Evolutionary conservation across 495 filamentous ascomycete genomes (phyloP), one percentile per base, ranked within the genome.

Genomic region (Podospora pseudopauciseta): DNA sequence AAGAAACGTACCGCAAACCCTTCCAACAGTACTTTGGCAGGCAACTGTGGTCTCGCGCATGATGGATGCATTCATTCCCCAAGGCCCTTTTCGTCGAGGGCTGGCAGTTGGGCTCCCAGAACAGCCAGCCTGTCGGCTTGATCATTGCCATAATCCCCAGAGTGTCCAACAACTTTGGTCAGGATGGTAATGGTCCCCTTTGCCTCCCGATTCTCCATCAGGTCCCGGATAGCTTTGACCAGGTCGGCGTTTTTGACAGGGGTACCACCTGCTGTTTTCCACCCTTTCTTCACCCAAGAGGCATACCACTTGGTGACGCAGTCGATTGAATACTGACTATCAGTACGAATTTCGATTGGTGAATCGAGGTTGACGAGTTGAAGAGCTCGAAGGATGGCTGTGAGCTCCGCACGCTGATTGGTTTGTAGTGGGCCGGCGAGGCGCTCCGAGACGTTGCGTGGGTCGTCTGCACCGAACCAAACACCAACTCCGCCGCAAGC

Each of bases 401-500:
- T 93, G 64, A 99, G 82, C 77, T 99, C 95, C 18, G 95, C 95
- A 4, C 95, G 92, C 76, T 97, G 91, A 76, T 98, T 99, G 1
- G 95, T 97, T 76, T 99, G 95, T 11, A 82, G 78, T 13, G 82
- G 79, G 53, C 94, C 94, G 55, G 80, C 73, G 2, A 99, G 84
- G 18, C 88, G 86, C 74, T 97, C 94, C 20, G 92, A 93, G 64
- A 97, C 84, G 77, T 97, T 99, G 75, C 73, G 87, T 63, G 79
- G 68, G 76, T 96, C 91, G 1, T 78, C 79, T n/a, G 82, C 81
- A 6, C 92, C 92, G 78, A 97, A 97, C 67, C 83, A 97, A 34
- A 97, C 94, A 0, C 95, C 95, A 9, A 97, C 86, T 3, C 95
- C 95, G 5, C 91, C 94, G 5, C 83, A 81, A 30, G 95, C 91